Conservation (phyloP, 2,329 filamentous ascomycete genomes). For the Chaetomium strumarium region DNA sequence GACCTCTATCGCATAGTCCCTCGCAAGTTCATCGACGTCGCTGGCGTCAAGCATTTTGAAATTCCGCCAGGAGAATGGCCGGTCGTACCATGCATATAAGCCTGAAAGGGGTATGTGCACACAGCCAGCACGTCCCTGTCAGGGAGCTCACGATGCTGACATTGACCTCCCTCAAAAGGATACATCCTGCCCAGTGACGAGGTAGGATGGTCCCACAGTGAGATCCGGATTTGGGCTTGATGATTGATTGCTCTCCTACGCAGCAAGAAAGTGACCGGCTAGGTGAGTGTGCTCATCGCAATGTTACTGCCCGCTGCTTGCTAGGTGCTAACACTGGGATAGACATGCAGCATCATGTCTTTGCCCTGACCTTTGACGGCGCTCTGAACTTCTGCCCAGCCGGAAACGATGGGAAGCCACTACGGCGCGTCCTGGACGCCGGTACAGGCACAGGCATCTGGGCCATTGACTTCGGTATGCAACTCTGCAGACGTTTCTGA, state of each 20-base stretch:
- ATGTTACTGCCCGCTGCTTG: background rate
- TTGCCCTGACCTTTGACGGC: conserved; percentile 29
- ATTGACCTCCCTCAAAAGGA: background rate
- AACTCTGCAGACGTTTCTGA: background rate
- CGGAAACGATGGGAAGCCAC: conserved; percentile 24
- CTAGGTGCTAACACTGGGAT: background rate
- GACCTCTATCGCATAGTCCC: conserved; percentile 1
- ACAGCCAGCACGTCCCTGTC: too few species aligned
- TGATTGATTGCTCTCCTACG: background rate
- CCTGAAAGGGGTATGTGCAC: conserved; percentile 10
- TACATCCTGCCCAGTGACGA: conserved; percentile 17
- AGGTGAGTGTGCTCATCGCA: background rate
- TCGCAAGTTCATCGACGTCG: conserved; percentile 10
- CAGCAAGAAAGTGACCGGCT: conserved; percentile 5
- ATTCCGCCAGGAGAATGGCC: conserved; percentile 14
- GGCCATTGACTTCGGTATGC: conserved; percentile 43
- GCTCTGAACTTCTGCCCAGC: conserved; percentile 43
- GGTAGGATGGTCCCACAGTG: background rate
- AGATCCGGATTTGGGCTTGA: too few species aligned
- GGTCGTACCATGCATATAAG: conserved; percentile 14
- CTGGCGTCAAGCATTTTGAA: conserved; percentile 11
- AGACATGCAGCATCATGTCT: conserved; percentile 18
- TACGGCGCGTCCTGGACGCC: conserved; percentile 41
- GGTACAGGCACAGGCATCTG: conserved; percentile 39
- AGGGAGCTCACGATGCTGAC: background rate